A percentile compares a stretch with the other conserved stretches of the same genome.
Conservation (phyloP, 2,329 filamentous ascomycete species). For the Diplocarpon mali region DNA sequence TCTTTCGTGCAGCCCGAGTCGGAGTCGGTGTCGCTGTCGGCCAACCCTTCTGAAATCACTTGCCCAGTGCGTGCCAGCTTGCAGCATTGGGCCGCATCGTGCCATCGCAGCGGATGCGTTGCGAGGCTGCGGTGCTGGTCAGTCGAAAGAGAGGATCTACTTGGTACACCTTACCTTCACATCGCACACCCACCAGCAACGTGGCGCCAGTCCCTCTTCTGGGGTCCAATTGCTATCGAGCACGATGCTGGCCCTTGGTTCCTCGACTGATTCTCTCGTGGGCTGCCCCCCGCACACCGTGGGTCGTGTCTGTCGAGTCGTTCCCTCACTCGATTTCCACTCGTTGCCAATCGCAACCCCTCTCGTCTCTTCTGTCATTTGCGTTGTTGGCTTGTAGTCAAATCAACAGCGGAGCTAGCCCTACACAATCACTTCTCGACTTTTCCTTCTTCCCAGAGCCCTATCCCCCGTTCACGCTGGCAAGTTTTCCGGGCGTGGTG, state of each 20-base stretch:
- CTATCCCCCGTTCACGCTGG: background rate
- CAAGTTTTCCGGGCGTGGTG: background rate
- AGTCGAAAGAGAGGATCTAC: slow-evolving; percentile 7
- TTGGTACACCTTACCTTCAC: too few species aligned
- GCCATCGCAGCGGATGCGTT: background rate
- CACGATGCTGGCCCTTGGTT: slow-evolving; percentile 24
- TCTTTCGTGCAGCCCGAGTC: slow-evolving; percentile 3
- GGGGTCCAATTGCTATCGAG: slow-evolving; percentile 22
- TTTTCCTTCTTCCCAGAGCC: background rate
- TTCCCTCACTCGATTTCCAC: slow-evolving; percentile 6
- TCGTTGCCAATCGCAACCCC: slow-evolving; percentile 16
- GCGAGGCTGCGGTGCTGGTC: slow-evolving; percentile 20
- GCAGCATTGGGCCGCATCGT: slow-evolving; percentile 25
- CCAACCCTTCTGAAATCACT: background rate
- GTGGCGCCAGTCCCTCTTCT: slow-evolving; percentile 22
- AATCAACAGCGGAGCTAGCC: background rate
- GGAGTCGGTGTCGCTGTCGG: too few species aligned
- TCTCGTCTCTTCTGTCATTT: slow-evolving; percentile 6
- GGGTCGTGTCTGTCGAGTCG: slow-evolving; percentile 8
- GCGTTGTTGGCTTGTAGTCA: too few species aligned
- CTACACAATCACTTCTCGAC: slow-evolving; percentile 13
- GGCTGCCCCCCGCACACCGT: slow-evolving; percentile 12
- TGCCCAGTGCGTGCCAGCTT: slow-evolving; percentile 17
- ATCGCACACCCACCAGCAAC: slow-evolving; percentile 21
- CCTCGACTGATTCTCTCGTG: slow-evolving; percentile 20